Evolutionary conservation across 2,329 filamentous ascomycete genomes (phyloP).

Genomic region (Phyllosticta citriasiana): DNA sequence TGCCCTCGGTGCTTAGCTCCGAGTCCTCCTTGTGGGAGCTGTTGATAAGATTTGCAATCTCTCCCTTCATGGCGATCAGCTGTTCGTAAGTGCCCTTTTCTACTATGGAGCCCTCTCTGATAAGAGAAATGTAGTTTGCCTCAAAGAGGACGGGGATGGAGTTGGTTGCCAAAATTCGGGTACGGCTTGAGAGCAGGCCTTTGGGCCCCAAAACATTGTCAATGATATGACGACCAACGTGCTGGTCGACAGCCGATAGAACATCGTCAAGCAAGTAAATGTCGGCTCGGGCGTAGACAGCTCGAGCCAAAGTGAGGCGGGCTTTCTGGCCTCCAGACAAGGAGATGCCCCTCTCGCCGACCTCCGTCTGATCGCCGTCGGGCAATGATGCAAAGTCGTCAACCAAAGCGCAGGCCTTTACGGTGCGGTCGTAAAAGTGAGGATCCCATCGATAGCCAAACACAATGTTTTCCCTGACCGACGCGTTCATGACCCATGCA

Average conservation of each 20-base stretch:
- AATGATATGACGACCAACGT: slow-evolving; percentile 90
- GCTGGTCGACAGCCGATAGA: slow-evolving; percentile 93
- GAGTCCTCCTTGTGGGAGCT: slow-evolving; percentile 51
- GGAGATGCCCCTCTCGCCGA: slow-evolving; percentile 93
- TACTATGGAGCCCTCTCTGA: slow-evolving; percentile 72
- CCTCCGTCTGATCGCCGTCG: slow-evolving; percentile 92
- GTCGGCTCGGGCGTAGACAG: slow-evolving; percentile 94
- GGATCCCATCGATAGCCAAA: slow-evolving; percentile 94
- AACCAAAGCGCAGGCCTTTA: slow-evolving; percentile 79
- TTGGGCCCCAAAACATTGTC: slow-evolving; percentile 82
- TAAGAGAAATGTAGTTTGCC: slow-evolving; percentile 76
- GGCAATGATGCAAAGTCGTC: slow-evolving; percentile 90
- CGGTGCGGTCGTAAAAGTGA: slow-evolving; percentile 84
- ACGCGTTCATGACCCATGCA: slow-evolving; percentile 96
- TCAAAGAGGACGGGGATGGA: slow-evolving; percentile 84
- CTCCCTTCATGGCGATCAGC: slow-evolving; percentile 85
- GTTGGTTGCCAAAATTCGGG: slow-evolving; percentile 87
- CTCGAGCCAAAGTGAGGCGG: slow-evolving; percentile 79
- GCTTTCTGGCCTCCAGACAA: slow-evolving; percentile 94
- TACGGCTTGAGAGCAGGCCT: slow-evolving; percentile 76
- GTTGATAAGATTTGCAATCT: slow-evolving; percentile 75
- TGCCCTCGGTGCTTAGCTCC: slow-evolving; percentile 42
- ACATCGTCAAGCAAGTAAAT: slow-evolving; percentile 92
- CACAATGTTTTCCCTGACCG: slow-evolving; percentile 91
- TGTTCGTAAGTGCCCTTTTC: slow-evolving; percentile 88